Evolutionary conservation across 2,329 filamentous ascomycete genomes (phyloP).

Genomic region (Fusarium floridanum): DNA sequence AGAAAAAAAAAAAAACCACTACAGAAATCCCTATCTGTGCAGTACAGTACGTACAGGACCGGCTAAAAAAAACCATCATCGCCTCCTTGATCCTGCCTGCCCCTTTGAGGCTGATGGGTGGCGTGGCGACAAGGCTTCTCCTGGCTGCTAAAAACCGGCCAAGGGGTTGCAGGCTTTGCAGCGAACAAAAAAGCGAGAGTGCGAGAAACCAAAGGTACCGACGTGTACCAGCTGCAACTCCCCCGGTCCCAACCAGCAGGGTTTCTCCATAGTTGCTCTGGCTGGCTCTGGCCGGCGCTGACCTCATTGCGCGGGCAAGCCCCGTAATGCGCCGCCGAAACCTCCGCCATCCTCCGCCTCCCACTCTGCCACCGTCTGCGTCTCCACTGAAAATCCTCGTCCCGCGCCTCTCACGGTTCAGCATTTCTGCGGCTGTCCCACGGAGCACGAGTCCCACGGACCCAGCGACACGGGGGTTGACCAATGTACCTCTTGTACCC

Average conservation of each 20-base stretch:
- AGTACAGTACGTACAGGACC: slow-evolving; percentile 6
- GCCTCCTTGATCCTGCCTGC: slow-evolving; percentile 27
- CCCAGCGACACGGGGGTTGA: slow-evolving; percentile 8
- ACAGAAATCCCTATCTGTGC: slow-evolving; percentile 6
- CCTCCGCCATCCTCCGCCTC: slow-evolving; percentile 38
- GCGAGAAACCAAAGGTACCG: slow-evolving; percentile 16
- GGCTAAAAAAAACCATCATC: slow-evolving; percentile 33
- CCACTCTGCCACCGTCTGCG: slow-evolving; percentile 11
- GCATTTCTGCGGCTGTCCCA: not conserved
- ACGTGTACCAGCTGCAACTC: slow-evolving; percentile 15
- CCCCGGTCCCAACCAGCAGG: slow-evolving; percentile 35
- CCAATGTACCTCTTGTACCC: slow-evolving; percentile 35
- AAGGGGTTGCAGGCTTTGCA: not conserved
- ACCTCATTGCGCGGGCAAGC: slow-evolving; percentile 41
- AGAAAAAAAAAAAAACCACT: not conserved
- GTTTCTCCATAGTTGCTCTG: slow-evolving; percentile 44
- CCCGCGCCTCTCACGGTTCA: slow-evolving; percentile 18
- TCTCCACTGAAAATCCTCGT: slow-evolving; percentile 8
- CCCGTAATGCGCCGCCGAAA: slow-evolving; percentile 42
- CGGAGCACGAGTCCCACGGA: slow-evolving; percentile 19
- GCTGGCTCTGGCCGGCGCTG: slow-evolving; percentile 28
- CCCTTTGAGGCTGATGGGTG: slow-evolving; percentile 39
- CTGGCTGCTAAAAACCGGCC: slow-evolving; percentile 24
- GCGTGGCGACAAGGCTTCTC: slow-evolving; percentile 20
- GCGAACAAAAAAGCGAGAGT: slow-evolving; percentile 2